Conservation (phyloP, 352 stramenopile genomes). For the Pythium volutum region DNA sequence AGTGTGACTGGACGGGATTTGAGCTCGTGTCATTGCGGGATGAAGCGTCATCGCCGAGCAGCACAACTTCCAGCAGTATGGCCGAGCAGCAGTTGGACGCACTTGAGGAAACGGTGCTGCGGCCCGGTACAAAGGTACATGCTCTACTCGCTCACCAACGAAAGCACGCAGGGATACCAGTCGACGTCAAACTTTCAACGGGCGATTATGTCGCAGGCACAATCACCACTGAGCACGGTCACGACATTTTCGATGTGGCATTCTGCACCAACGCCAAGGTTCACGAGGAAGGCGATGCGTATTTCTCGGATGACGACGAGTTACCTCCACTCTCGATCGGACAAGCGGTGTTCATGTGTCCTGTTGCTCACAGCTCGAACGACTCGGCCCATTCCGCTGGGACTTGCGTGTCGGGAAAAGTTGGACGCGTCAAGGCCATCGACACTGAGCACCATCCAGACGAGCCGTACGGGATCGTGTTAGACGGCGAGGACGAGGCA, state of each 20-base stretch:
- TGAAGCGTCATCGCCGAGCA: not conserved
- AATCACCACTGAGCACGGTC: constrained; percentile 41
- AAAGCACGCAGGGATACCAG: constrained; percentile 44
- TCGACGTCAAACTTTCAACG: constrained; percentile 37
- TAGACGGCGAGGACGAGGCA: constrained; percentile 28
- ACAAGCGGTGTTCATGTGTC: constrained; percentile 40
- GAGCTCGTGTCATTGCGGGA: constrained; percentile 30
- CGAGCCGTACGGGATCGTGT: constrained; percentile 33
- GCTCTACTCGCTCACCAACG: constrained; percentile 25
- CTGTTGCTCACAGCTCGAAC: constrained; percentile 9
- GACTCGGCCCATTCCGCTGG: not conserved
- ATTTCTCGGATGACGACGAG: constrained; percentile 42
- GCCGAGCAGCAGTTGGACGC: not conserved
- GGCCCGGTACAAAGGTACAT: constrained; percentile 31
- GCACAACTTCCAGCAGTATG: not conserved
- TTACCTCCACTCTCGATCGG: constrained; percentile 28
- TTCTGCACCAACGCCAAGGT: constrained; percentile 38
- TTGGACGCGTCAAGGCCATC: constrained; percentile 30
- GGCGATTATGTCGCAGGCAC: constrained; percentile 39
- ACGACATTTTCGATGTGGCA: constrained; percentile 40
- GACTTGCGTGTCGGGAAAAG: constrained; percentile 18
- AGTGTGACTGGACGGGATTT: constrained; percentile 70
- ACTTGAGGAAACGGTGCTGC: constrained; percentile 25
- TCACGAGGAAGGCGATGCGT: constrained; percentile 35
- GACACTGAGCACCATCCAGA: constrained; percentile 27